Percentiles rank a stretch among this genome's conserved stretches.
These are phyloP conservation scores for Kwoniella shivajii DNA, from an alignment of 1,284 basidiomycete genomes.

Conservation along the genomic window DNA sequence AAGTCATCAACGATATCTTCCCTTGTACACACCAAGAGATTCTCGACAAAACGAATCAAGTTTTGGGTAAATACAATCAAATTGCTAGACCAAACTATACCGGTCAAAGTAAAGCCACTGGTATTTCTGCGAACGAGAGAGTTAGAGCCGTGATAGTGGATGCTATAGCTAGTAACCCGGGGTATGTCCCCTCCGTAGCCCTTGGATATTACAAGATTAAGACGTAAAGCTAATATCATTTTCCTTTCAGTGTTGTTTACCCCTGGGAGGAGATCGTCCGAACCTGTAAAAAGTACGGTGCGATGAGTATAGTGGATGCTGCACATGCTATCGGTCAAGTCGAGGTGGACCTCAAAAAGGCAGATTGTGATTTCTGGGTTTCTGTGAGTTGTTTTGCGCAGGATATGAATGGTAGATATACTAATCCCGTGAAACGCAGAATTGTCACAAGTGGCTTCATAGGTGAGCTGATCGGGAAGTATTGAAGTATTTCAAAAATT, in stretches of 20 bases:
- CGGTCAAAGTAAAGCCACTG: constrained; percentile 39
- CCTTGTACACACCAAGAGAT: constrained; percentile 68
- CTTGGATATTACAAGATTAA: not conserved
- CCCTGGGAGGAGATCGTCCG: constrained; percentile 79
- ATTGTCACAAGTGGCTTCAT: constrained; percentile 68
- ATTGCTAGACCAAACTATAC: constrained; percentile 28
- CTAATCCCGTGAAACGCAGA: constrained; percentile 10
- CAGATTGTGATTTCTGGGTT: constrained; percentile 76
- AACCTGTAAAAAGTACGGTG: constrained; percentile 68
- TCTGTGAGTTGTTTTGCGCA: constrained; percentile 58
- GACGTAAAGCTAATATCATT: not conserved
- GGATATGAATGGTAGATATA: not conserved
- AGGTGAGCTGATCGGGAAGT: constrained; percentile 25
- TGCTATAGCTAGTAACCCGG: constrained; percentile 70
- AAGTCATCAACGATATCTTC: constrained; percentile 62
- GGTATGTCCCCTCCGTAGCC: constrained; percentile 32
- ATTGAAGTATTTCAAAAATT: not conserved
- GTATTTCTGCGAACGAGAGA: constrained; percentile 31
- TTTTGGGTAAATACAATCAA: constrained; percentile 49
- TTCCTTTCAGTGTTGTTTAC: constrained; percentile 58
- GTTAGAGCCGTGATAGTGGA: constrained; percentile 73
- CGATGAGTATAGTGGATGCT: constrained; percentile 74
- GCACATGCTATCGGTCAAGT: constrained; percentile 76
- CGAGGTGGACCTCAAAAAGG: constrained; percentile 61
- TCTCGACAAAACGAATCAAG: constrained; percentile 59